Conservation (phyloP, 805 yeast genomes). For the Wickerhamomyces strasburgensis region DNA sequence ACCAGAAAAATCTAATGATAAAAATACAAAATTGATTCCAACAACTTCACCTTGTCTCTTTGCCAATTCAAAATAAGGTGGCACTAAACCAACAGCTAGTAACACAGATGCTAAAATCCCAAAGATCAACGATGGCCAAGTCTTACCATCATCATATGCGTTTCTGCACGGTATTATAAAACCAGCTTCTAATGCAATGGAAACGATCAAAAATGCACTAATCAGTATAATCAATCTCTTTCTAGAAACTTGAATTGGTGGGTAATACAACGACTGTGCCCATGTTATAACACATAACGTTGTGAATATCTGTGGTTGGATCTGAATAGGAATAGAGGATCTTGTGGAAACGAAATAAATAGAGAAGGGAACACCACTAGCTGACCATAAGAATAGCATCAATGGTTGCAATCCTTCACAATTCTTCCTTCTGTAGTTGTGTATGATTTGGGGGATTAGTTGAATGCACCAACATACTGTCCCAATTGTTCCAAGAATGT, state of each 20-base stretch:
- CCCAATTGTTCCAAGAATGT: conserved; percentile 79
- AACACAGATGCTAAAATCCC: conserved; percentile 78
- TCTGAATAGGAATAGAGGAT: conserved; percentile 70
- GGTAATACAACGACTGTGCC: conserved; percentile 65
- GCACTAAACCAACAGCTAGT: conserved; percentile 73
- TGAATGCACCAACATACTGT: conserved; percentile 93
- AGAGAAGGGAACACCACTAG: conserved; percentile 75
- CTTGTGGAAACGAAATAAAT: conserved; percentile 73
- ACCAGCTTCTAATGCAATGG: conserved; percentile 64
- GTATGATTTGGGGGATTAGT: conserved; percentile 75
- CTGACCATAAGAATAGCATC: conserved; percentile 79
- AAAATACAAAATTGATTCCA: conserved; percentile 81
- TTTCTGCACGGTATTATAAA: conserved; percentile 67
- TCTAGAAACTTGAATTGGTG: conserved; percentile 48
- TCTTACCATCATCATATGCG: conserved; percentile 41
- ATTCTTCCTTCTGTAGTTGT: conserved; percentile 69
- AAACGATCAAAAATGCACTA: conserved; percentile 34
- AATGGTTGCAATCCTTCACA: conserved; percentile 80
- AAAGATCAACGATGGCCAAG: conserved; percentile 77
- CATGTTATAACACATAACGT: conserved; percentile 63
- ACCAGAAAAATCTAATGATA: conserved; percentile 72
- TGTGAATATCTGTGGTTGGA: conserved; percentile 86
- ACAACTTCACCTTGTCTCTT: conserved; percentile 80
- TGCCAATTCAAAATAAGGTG: conserved; percentile 82
- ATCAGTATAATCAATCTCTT: conserved; percentile 34